phyloP scores from a whole-genome alignment of 2,329 filamentous ascomycete species.

The Mariannaea sp. region DNA sequence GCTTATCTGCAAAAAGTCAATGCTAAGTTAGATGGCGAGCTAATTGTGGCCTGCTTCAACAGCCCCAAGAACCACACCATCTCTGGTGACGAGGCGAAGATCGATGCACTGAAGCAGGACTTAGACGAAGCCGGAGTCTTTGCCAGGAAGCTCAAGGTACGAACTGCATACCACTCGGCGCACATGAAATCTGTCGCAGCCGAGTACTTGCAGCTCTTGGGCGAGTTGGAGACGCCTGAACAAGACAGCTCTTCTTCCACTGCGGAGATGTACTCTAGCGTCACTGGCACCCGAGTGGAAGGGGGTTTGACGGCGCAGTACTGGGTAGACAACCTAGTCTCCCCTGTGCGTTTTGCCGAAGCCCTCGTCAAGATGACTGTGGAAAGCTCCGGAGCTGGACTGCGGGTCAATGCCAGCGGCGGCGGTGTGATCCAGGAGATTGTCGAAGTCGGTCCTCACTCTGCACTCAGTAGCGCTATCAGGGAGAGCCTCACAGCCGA shows the following conservation, averaged over 20 bases:
- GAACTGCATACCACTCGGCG: conserved; percentile 5
- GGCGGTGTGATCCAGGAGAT: conserved; percentile 6
- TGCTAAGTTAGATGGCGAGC: not conserved
- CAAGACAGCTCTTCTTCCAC: not conserved
- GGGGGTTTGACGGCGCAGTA: conserved; percentile 47
- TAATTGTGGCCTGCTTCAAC: conserved; percentile 50
- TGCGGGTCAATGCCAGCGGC: not conserved
- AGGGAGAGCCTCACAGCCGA: conserved; percentile 25
- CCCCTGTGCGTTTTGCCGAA: conserved; percentile 49
- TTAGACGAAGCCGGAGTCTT: conserved; percentile 49
- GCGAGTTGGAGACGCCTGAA: not conserved
- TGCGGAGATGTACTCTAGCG: conserved; percentile 16
- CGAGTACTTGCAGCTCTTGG: not conserved
- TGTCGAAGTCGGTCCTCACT: conserved; percentile 38
- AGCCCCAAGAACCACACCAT: conserved; percentile 54
- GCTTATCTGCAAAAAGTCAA: not conserved
- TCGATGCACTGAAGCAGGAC: conserved; percentile 44
- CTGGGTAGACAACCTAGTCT: conserved; percentile 51
- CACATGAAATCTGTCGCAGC: not conserved
- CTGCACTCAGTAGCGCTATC: conserved; percentile 35
- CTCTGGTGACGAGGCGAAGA: conserved; percentile 49
- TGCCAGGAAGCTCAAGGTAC: conserved; percentile 44
- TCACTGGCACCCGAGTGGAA: conserved; percentile 6
- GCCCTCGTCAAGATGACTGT: conserved; percentile 6
- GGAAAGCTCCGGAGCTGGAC: not conserved